phyloP scores from a whole-genome alignment of 2,329 filamentous ascomycete species.

The Chaetothyriales sp. region DNA sequence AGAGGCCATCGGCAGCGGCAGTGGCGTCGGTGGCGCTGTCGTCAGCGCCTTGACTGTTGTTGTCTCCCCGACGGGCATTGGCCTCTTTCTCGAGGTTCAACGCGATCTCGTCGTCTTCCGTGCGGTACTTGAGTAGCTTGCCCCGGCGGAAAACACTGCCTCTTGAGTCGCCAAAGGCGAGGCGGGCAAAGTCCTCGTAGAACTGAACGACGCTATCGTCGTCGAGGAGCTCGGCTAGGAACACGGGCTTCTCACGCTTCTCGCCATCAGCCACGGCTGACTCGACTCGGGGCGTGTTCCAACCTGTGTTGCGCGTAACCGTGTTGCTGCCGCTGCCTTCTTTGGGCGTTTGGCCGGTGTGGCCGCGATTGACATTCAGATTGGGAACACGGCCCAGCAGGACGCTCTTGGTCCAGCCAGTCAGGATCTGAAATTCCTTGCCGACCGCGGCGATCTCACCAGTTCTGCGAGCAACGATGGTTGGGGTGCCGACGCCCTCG shows the following conservation, averaged over 20 bases:
- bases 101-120: conserved; percentile 42
- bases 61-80: conserved; percentile 30
- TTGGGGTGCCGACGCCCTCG: conserved; percentile 74
- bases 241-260: conserved; percentile 58
- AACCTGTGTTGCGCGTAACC: conserved; percentile 32
- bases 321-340: conserved; percentile 26
- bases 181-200: conserved; percentile 85
- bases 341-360: conserved; percentile 20
- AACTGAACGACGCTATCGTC: conserved; percentile 89
- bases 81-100: conserved; percentile 20
- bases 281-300: conserved; percentile 30
- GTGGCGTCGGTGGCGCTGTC: conserved; percentile 18
- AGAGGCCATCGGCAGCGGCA: background rate
- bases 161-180: conserved; percentile 82
- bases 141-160: conserved; percentile 73
- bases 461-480: conserved; percentile 78
- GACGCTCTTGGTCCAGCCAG: conserved; percentile 84
- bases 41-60: conserved; percentile 25
- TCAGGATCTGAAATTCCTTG: conserved; percentile 92
- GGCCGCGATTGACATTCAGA: conserved; percentile 66
- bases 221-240: conserved; percentile 82
- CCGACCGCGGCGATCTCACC: conserved; percentile 92
- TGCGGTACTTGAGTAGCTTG: conserved; percentile 79
- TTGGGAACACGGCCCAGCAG: conserved; percentile 79
- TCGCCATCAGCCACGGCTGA: conserved; percentile 15